A percentile compares a stretch with the other conserved stretches of the same genome.
These are phyloP conservation scores for Theobroma cacao DNA, from an alignment of 345 rosid species.

Conservation along the genomic window DNA sequence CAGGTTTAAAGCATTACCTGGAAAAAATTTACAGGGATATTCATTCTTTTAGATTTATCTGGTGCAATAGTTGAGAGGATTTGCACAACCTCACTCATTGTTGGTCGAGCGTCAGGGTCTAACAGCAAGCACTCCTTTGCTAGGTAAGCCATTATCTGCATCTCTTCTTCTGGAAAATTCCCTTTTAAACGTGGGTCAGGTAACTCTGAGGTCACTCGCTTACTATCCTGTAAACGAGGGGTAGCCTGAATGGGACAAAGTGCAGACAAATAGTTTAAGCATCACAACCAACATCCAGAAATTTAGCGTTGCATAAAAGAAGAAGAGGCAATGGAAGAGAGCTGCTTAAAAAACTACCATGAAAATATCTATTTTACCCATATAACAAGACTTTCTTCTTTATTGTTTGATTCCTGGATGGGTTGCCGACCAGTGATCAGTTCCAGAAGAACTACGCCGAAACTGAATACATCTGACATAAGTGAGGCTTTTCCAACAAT, in stretches of 20 bases:
- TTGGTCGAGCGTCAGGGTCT: constrained; percentile 92
- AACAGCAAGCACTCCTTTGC: constrained; percentile 88
- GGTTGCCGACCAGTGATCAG: constrained; percentile 90
- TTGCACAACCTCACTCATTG: constrained; percentile 96
- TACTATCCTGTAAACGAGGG: constrained; percentile 73
- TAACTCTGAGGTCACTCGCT: constrained; percentile 58
- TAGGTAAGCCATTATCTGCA: constrained; percentile 91
- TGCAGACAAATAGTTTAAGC: neutral
- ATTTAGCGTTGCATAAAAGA: neutral
- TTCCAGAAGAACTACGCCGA: constrained; percentile 95
- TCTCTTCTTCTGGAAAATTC: constrained; percentile 75
- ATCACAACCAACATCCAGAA: neutral
- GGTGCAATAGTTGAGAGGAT: constrained; percentile 86
- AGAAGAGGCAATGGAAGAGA: neutral
- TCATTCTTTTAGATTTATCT: constrained; percentile 65
- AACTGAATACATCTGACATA: constrained; percentile 97
- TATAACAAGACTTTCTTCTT: constrained; percentile 91
- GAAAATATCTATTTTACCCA: constrained; percentile 53
- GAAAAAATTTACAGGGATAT: constrained; percentile 57
- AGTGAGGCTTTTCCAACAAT: constrained; percentile 89
- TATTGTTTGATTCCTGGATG: constrained; percentile 58
- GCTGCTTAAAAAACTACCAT: neutral
- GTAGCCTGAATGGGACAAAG: constrained; percentile 52
- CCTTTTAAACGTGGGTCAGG: constrained; percentile 80
- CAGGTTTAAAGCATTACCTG: constrained; percentile 39